Conservation (phyloP, 306 rosid species). For the Corylus heterophylla region DNA sequence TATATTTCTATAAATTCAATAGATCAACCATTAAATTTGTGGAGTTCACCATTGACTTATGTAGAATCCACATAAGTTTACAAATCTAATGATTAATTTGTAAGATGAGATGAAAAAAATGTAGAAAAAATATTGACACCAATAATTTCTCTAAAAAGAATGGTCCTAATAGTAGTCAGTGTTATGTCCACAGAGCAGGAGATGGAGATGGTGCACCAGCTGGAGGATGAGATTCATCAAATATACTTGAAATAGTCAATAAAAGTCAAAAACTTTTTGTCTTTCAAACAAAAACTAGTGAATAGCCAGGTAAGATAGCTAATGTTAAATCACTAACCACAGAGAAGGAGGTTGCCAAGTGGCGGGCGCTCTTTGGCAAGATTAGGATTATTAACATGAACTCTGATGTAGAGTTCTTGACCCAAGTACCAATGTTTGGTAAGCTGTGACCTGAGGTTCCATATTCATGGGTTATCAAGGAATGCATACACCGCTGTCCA, state of each 20-base stretch:
- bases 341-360: constrained; percentile 55
- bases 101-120: too few species aligned
- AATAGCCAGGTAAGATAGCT: too few species aligned
- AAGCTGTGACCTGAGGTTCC: constrained; percentile 80
- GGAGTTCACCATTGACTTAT: too few species aligned
- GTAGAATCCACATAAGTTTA: too few species aligned
- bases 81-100: too few species aligned
- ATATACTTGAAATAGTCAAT: constrained; percentile 13
- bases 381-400: constrained; percentile 61
- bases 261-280: too few species aligned
- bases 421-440: constrained; percentile 70
- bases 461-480: constrained; percentile 89
- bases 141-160: background rate
- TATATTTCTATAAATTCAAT: too few species aligned
- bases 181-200: background rate
- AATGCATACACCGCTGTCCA: constrained; percentile 84
- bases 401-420: constrained; percentile 70
- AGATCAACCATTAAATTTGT: too few species aligned
- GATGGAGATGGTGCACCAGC: background rate
- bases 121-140: too few species aligned
- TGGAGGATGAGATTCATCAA: background rate
- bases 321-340: constrained; percentile 48
- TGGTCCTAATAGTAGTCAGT: background rate
- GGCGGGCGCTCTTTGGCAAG: constrained; percentile 69
- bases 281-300: background rate